phyloP scores from a whole-genome alignment of 768 basidiomycete genomes.

The Pleurotus ostreatus region DNA sequence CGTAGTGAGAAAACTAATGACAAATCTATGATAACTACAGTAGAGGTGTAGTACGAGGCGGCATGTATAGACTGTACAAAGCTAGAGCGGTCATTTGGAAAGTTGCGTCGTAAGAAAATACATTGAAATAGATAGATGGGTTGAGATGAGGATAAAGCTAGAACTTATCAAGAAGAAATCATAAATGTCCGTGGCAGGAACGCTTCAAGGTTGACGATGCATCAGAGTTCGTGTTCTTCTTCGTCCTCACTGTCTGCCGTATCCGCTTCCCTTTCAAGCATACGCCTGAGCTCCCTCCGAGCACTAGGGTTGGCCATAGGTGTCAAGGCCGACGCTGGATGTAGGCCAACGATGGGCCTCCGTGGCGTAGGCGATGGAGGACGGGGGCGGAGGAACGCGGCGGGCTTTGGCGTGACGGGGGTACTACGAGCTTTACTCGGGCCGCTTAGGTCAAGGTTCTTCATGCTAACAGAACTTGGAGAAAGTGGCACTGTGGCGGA shows the following conservation, averaged over 20 bases:
- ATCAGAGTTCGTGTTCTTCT: slow-evolving; percentile 10
- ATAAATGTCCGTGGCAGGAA: not conserved
- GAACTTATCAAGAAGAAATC: not conserved
- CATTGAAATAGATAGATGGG: slow-evolving; percentile 7
- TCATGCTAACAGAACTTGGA: slow-evolving; percentile 13
- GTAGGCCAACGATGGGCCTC: slow-evolving; percentile 16
- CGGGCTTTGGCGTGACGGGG: slow-evolving; percentile 22
- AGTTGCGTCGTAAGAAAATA: slow-evolving; percentile 3
- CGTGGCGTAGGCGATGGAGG: slow-evolving; percentile 23
- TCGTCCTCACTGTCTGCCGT: slow-evolving; percentile 20
- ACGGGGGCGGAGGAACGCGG: not conserved
- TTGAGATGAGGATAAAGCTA: not conserved
- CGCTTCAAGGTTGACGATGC: not conserved
- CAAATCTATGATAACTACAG: slow-evolving; percentile 7
- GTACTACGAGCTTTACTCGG: slow-evolving; percentile 17
- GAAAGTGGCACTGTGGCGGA: slow-evolving; percentile 19
- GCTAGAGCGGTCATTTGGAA: not conserved
- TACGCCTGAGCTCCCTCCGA: slow-evolving; percentile 23
- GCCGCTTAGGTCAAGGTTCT: slow-evolving; percentile 3
- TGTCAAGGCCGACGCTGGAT: slow-evolving; percentile 15
- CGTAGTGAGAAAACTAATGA: not conserved
- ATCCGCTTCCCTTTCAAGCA: slow-evolving; percentile 33
- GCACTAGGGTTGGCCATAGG: slow-evolving; percentile 19
- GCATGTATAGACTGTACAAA: slow-evolving; percentile 6
- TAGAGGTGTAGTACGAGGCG: slow-evolving; percentile 1